These are phyloP conservation scores for Leptodontidium sp. DNA, from an alignment of 2,329 filamentous ascomycete species.

Conservation along the genomic window DNA sequence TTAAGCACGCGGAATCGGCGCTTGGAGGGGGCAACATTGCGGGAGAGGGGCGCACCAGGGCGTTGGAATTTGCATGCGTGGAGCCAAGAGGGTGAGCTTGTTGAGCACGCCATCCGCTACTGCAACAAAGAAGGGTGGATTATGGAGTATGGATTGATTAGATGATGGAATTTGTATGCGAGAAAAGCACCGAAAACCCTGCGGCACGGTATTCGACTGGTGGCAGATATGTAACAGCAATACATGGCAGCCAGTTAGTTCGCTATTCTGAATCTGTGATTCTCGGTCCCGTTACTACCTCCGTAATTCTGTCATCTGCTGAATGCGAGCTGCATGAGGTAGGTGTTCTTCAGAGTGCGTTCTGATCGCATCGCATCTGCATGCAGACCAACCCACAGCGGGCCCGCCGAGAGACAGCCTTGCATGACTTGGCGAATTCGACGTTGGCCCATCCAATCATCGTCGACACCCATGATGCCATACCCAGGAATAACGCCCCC, in stretches of 20 bases:
- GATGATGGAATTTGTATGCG: background rate
- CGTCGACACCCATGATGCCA: constrained; percentile 12
- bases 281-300: too few relatives aligned
- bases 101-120: constrained; percentile 26
- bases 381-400: background rate
- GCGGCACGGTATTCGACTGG: too few relatives aligned
- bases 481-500: constrained; percentile 19
- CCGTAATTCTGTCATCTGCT: too few relatives aligned
- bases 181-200: background rate
- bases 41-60: constrained; percentile 4
- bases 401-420: constrained; percentile 17
- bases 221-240: background rate
- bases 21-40: constrained; percentile 5
- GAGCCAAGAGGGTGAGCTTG: constrained; percentile 9
- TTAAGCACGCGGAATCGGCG: background rate
- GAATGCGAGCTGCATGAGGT: too few relatives aligned
- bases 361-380: background rate
- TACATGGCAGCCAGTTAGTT: too few relatives aligned
- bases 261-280: too few relatives aligned
- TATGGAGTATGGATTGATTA: too few relatives aligned
- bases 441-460: constrained; percentile 8
- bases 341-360: too few relatives aligned
- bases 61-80: constrained; percentile 14
- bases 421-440: constrained; percentile 16
- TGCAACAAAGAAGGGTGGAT: background rate